Percentiles rank a stretch among this genome's conserved stretches.
Evolutionary conservation across 257 asterid species (phyloP).

Genomic region (Solanum lignicaule): DNA sequence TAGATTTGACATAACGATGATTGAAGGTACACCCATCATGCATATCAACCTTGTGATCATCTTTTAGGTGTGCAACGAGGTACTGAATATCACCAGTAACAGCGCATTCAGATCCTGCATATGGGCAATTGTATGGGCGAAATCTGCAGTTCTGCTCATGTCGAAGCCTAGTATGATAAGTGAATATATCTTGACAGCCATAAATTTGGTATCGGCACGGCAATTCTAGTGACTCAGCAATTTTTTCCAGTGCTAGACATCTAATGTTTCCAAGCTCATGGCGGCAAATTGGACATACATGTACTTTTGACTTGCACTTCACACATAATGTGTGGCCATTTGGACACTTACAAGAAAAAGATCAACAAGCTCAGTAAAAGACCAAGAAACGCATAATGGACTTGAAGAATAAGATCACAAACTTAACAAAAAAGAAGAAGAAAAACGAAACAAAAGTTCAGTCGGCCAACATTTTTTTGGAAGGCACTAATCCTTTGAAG

Average conservation of each 20-base stretch:
- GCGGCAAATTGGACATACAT: slow-evolving; percentile 30
- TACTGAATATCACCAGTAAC: slow-evolving; percentile 20
- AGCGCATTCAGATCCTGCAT: slow-evolving; percentile 34
- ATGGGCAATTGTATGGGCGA: slow-evolving; percentile 30
- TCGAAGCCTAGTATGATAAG: slow-evolving; percentile 22
- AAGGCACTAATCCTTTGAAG: not conserved
- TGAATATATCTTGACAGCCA: slow-evolving; percentile 29
- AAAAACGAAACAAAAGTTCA: not conserved
- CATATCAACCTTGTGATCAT: slow-evolving; percentile 38
- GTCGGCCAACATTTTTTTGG: not conserved
- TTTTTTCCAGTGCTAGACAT: slow-evolving; percentile 37
- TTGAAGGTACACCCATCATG: slow-evolving; percentile 32
- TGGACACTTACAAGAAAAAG: slow-evolving; percentile 21
- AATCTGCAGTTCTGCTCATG: slow-evolving; percentile 30
- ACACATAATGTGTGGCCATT: slow-evolving; percentile 27
- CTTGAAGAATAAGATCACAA: not conserved
- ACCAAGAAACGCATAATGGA: not conserved
- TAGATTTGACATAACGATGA: slow-evolving; percentile 36
- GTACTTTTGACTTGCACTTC: slow-evolving; percentile 21
- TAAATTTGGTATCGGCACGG: slow-evolving; percentile 25
- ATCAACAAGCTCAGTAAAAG: not conserved
- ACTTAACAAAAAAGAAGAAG: not conserved
- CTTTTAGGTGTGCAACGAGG: slow-evolving; percentile 25
- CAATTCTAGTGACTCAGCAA: slow-evolving; percentile 29
- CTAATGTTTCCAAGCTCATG: slow-evolving; percentile 41